Evolutionary conservation across 2,329 filamentous ascomycete genomes (phyloP).

Genomic region (Mollisiaceae sp.): DNA sequence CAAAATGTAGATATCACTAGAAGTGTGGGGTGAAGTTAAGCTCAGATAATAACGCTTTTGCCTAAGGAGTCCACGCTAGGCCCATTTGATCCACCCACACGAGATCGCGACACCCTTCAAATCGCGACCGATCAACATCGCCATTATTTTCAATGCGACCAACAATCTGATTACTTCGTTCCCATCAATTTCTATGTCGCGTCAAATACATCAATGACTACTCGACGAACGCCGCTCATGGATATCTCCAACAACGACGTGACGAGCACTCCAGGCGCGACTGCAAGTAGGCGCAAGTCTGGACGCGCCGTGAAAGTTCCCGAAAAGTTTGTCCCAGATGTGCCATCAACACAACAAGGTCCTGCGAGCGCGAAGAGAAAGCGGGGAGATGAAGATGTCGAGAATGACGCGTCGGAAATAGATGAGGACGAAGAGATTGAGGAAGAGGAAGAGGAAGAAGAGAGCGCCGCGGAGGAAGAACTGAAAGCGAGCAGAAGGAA

Average conservation of each 20-base stretch:
- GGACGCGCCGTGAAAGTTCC: constrained; percentile 69
- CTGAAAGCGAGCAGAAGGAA: constrained; percentile 46
- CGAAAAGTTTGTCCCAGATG: constrained; percentile 62
- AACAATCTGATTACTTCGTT: constrained; percentile 7
- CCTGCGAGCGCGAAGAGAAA: constrained; percentile 61
- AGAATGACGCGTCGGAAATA: constrained; percentile 52
- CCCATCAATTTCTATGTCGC: constrained; percentile 21
- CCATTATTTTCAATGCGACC: constrained; percentile 27
- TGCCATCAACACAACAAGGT: constrained; percentile 43
- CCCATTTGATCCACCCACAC: constrained; percentile 10
- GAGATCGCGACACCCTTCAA: constrained; percentile 23
- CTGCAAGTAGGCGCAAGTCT: constrained; percentile 64
- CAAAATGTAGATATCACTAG: not conserved
- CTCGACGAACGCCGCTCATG: constrained; percentile 54
- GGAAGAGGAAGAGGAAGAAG: constrained; percentile 50
- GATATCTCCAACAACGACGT: constrained; percentile 58
- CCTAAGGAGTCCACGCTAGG: constrained; percentile 14
- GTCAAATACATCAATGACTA: constrained; percentile 46
- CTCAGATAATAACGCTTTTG: not conserved
- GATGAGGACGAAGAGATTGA: constrained; percentile 55
- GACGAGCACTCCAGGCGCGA: constrained; percentile 56
- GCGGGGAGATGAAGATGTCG: constrained; percentile 51
- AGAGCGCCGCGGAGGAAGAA: constrained; percentile 54
- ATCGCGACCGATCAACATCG: constrained; percentile 27
- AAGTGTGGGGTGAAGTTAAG: not conserved